Evolutionary conservation across 805 yeast species (phyloP), one percentile per base, ranked within the genome.

Genomic region (Myxozyma melibiosi): DNA sequence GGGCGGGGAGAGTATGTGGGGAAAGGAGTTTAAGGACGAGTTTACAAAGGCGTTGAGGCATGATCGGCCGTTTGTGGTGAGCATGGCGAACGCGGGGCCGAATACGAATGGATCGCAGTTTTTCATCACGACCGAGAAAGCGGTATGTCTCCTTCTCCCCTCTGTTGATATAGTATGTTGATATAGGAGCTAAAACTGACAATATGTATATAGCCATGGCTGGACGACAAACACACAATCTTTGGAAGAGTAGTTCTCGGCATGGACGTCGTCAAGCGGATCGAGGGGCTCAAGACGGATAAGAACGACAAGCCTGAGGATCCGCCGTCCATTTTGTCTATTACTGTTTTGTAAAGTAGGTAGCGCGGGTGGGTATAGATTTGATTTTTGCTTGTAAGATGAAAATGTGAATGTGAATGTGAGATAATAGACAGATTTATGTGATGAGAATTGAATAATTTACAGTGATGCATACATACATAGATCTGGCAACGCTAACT

Each of bases 11-110:
- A 64, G 71, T 39, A 68, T 72, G n/a, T 74, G 74, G 74, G 71
- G 72, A 1, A 58, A 58, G 31, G 54, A 59, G 6, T 74, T 74
- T 53, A 80, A 78, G 65, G 84, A 81, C 61, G 85, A 81, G 65
- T 70, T 71, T 41, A 73, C 76, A 66, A 78, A 78, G 66, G 66
- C 73, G 41, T 65, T 76, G 56, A 66, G 70, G 40, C 84, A 81
- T 65, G 83, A 80, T 64, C 72, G 71, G 61, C 84, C 84, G 34
- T 81, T 78, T 65, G 74, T 77, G 60, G 76, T 81, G 50, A 78
- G 82, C n/a, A 82, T 82, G 85, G 85, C 84, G 50, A 81, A 81
- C 62, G 80, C 83, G 3, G 85, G 85, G 1, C 79, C 81, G 38
- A 75, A 75, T 65, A 81, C 84, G 34, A 82, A 82, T 65, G 85